phyloP scores from a whole-genome alignment of 2,329 filamentous ascomycete species.

The Gnomoniopsis smithogilvyi region DNA sequence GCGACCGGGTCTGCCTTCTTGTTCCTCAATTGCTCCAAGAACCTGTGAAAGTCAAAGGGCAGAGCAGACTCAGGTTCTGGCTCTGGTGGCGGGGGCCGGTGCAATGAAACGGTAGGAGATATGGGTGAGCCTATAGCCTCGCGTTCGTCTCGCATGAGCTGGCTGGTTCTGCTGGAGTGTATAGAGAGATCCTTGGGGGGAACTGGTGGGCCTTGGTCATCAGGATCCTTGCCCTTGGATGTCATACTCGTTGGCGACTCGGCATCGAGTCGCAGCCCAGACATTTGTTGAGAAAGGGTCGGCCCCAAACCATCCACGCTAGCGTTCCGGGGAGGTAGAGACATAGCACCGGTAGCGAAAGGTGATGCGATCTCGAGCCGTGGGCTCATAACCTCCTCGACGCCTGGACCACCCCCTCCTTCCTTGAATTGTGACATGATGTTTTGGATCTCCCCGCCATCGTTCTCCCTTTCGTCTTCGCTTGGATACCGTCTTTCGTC shows the following conservation, averaged over 20 bases:
- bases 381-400: constrained; percentile 89
- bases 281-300: constrained; percentile 44
- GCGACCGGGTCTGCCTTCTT: constrained; percentile 98
- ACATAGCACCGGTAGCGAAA: constrained; percentile 54
- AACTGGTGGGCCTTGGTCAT: constrained; percentile 53
- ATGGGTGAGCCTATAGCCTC: constrained; percentile 33
- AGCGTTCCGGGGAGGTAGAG: constrained; percentile 79
- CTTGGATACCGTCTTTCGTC: constrained; percentile 56
- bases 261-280: constrained; percentile 38
- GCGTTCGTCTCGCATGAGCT: constrained; percentile 36
- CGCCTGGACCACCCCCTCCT: constrained; percentile 65
- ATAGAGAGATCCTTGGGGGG: constrained; percentile 56
- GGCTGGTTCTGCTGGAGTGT: constrained; percentile 31
- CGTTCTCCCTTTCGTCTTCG: constrained; percentile 64
- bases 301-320: constrained; percentile 73
- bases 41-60: constrained; percentile 96
- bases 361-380: constrained; percentile 80
- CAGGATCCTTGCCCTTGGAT: constrained; percentile 34
- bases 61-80: constrained; percentile 77
- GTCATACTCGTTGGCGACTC: constrained; percentile 36
- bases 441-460: constrained; percentile 85
- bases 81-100: constrained; percentile 68
- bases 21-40: constrained; percentile 91
- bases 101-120: constrained; percentile 47
- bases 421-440: constrained; percentile 97